phyloP scores from a whole-genome alignment of 345 rosid species.

The Eucalyptus curtisii region DNA sequence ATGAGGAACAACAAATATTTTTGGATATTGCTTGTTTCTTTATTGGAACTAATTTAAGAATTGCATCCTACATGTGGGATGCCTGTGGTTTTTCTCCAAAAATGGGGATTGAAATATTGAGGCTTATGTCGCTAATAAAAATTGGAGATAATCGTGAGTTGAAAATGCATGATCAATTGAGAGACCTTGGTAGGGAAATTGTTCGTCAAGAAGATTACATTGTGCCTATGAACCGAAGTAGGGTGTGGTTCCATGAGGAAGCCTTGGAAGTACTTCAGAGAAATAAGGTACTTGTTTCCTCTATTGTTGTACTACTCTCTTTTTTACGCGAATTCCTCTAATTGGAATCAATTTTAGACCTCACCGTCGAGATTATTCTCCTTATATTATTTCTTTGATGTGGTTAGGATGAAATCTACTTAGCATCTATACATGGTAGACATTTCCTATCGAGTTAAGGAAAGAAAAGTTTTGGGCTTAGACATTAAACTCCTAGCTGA shows the following conservation, averaged over 20 bases:
- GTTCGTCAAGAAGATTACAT: not conserved
- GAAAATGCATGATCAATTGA: not conserved
- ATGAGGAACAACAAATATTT: not conserved
- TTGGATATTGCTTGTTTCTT: not conserved
- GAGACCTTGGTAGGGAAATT: not conserved
- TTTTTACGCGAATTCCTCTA: not conserved
- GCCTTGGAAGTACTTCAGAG: not conserved
- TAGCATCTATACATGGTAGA: not conserved
- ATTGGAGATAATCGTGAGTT: not conserved
- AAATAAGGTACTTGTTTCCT: not conserved
- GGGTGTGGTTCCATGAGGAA: not conserved
- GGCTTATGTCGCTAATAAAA: not conserved
- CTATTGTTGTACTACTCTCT: not conserved
- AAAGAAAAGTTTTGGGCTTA: not conserved
- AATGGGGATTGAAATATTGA: not conserved
- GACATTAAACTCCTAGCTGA: not conserved
- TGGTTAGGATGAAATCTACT: not conserved
- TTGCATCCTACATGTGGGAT: not conserved
- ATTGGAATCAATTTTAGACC: not conserved
- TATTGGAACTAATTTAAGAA: not conserved
- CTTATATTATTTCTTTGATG: not conserved
- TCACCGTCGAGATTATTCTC: not conserved
- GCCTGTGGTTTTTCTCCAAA: not conserved
- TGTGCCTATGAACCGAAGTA: not conserved
- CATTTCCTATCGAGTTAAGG: not conserved